Evolutionary conservation across 2,329 filamentous ascomycete species (phyloP).

Genomic region (Aurifilum marmelostoma): DNA sequence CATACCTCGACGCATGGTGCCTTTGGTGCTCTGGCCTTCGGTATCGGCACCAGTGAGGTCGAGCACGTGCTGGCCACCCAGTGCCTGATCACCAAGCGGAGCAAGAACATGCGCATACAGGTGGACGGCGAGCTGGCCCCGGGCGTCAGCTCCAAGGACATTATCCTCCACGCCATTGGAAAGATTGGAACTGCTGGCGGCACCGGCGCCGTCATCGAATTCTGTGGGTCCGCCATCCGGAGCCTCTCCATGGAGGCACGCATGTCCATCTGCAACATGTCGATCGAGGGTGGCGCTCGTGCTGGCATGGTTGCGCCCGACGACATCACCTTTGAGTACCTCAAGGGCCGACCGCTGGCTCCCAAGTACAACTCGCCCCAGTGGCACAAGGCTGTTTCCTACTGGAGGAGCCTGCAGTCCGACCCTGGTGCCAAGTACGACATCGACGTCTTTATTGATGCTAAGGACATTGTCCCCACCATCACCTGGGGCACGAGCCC

Average conservation of each 20-base stretch:
- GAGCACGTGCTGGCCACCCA: slow-evolving; percentile 98
- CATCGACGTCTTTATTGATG: slow-evolving; percentile 84
- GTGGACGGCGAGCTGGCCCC: slow-evolving; percentile 88
- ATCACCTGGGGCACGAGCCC: slow-evolving; percentile 97
- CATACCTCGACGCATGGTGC: slow-evolving; percentile 98
- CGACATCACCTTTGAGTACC: slow-evolving; percentile 90
- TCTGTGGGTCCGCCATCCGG: slow-evolving; percentile 92
- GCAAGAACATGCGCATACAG: slow-evolving; percentile 98
- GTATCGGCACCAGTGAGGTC: slow-evolving; percentile 97
- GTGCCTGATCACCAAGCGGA: slow-evolving; percentile 89
- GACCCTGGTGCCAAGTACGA: slow-evolving; percentile 91
- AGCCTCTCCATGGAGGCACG: slow-evolving; percentile 91
- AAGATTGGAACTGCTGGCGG: slow-evolving; percentile 93
- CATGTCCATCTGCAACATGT: slow-evolving; percentile 99
- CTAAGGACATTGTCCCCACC: slow-evolving; percentile 90
- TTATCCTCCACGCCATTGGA: slow-evolving; percentile 91
- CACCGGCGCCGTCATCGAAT: slow-evolving; percentile 94
- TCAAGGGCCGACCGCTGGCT: slow-evolving; percentile 87
- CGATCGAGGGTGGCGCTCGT: slow-evolving; percentile 92
- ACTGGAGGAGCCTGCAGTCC: slow-evolving; percentile 86
- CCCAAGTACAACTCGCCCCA: slow-evolving; percentile 82
- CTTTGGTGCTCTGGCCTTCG: slow-evolving; percentile 91
- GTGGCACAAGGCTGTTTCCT: slow-evolving; percentile 85
- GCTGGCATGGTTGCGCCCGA: slow-evolving; percentile 98
- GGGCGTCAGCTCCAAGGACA: slow-evolving; percentile 94